phyloP scores from a whole-genome alignment of 306 rosid genomes.

The Quercus parvula region DNA sequence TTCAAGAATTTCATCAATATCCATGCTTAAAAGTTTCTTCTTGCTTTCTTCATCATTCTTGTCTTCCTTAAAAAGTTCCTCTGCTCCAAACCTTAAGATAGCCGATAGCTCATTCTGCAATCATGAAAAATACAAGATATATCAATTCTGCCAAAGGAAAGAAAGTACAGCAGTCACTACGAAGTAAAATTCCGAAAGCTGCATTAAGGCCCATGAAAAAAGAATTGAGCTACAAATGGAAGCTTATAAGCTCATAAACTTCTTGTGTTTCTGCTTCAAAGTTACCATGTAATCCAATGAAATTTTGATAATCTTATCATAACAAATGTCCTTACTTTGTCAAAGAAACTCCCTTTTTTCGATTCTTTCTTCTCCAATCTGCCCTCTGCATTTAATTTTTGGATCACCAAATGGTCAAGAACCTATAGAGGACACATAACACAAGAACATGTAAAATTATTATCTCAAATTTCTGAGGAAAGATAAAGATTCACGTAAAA shows the following conservation, averaged over 20 bases:
- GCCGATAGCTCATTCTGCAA: slow-evolving; percentile 95
- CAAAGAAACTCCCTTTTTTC: slow-evolving; percentile 84
- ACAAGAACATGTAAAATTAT: slow-evolving; percentile 16
- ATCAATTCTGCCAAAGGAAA: neutral
- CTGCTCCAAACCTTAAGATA: slow-evolving; percentile 97
- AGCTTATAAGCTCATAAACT: neutral
- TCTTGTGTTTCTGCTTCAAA: slow-evolving; percentile 1
- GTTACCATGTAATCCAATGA: neutral
- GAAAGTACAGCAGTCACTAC: neutral
- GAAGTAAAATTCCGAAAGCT: neutral
- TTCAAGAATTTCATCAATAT: slow-evolving; percentile 99
- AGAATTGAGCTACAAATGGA: slow-evolving; percentile 1
- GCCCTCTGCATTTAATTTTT: slow-evolving; percentile 98
- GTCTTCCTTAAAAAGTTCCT: slow-evolving; percentile 97
- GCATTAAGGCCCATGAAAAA: neutral
- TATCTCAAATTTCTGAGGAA: neutral
- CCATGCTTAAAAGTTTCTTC: slow-evolving; percentile 83
- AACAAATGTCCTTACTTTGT: slow-evolving; percentile 65
- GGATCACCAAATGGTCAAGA: slow-evolving; percentile 99
- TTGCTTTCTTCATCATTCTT: slow-evolving; percentile 96
- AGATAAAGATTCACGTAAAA: slow-evolving; percentile 4
- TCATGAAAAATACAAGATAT: neutral
- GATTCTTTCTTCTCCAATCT: slow-evolving; percentile 96
- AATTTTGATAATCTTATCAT: slow-evolving; percentile 7
- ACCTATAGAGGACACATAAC: slow-evolving; percentile 56